phyloP scores from a whole-genome alignment of 257 asterid species.

The Penstemon barbatus region DNA sequence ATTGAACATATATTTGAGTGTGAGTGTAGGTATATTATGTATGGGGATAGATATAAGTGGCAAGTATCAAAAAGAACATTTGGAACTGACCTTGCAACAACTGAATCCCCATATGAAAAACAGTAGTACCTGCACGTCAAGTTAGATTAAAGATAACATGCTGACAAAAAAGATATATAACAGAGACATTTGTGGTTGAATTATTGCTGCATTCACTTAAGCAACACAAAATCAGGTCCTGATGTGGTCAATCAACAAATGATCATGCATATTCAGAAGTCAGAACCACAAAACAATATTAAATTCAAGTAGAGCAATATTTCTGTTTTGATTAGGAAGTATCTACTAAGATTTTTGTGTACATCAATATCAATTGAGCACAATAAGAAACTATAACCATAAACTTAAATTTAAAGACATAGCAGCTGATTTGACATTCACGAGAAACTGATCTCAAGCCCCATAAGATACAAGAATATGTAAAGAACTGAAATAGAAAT shows the following conservation, averaged over 20 bases:
- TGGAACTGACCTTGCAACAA: conserved; percentile 87
- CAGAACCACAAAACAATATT: conserved; percentile 6
- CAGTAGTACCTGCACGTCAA: conserved; percentile 66
- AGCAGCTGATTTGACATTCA: neutral
- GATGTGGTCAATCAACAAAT: conserved; percentile 8
- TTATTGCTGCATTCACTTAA: neutral
- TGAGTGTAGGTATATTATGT: conserved; percentile 2
- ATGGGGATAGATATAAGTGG: conserved; percentile 17
- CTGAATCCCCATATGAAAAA: conserved; percentile 79
- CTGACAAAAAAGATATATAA: conserved; percentile 6
- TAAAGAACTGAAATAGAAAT: conserved; percentile 3
- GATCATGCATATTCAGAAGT: neutral
- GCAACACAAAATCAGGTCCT: neutral
- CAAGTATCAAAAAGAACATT: conserved; percentile 13
- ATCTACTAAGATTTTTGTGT: neutral
- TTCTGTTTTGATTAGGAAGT: neutral
- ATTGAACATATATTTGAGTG: conserved; percentile 3
- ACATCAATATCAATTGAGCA: neutral
- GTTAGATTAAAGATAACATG: conserved; percentile 28
- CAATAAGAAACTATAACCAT: conserved; percentile 2
- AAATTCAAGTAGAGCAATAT: conserved; percentile 6
- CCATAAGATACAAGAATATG: neutral
- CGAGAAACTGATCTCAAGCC: neutral
- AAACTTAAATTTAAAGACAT: conserved; percentile 4
- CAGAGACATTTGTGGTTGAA: conserved; percentile 3